These are phyloP conservation scores for Ettlia oleoabundans DNA, from an alignment of 139 green algal genomes.

Conservation along the genomic window DNA sequence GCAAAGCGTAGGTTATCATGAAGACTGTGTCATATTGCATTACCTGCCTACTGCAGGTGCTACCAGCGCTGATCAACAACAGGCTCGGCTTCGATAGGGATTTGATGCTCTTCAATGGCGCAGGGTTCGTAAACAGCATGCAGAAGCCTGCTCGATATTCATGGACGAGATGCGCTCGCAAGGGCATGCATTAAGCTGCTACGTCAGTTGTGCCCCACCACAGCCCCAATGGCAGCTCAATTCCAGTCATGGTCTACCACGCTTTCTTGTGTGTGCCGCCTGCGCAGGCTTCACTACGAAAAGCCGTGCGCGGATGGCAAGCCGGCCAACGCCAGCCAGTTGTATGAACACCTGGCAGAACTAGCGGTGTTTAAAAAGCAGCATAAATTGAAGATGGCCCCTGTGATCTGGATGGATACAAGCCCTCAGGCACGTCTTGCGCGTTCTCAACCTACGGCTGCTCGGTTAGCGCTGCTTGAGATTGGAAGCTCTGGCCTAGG, in stretches of 20 bases:
- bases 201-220: no score
- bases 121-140: no score
- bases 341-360: background rate
- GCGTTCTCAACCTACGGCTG: no score
- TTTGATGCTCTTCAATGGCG: constrained; percentile 25
- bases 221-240: no score
- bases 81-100: background rate
- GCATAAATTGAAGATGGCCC: background rate
- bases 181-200: background rate
- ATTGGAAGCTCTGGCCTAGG: no score
- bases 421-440: constrained; percentile 11
- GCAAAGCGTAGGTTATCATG: background rate
- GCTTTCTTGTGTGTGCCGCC: no score
- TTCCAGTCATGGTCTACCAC: no score
- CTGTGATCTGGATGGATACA: constrained; percentile 38
- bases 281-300: constrained; percentile 23
- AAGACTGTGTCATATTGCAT: no score
- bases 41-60: background rate
- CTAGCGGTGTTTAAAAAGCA: background rate
- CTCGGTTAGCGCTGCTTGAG: no score
- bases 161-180: background rate
- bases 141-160: no score
- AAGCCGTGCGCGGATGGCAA: background rate
- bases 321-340: background rate
- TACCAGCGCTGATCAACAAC: constrained; percentile 4